Base-by-base conservation (phyloP, 805 yeast species). In the Yarrowia alimentaria region DNA sequence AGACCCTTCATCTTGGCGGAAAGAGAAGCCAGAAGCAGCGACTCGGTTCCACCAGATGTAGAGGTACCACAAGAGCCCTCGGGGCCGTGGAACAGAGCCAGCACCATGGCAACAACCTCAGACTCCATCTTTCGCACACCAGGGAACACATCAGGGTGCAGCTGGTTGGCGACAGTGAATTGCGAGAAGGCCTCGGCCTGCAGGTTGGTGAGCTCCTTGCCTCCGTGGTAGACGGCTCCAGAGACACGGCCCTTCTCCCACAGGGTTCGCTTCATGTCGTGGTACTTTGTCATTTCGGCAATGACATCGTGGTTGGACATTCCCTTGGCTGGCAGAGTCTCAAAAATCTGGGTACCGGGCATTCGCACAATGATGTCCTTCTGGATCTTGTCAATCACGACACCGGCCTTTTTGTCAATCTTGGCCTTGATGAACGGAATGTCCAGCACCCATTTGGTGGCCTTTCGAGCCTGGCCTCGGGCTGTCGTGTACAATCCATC, bases 211-310 rank as follows among this genome's bases (percentile, higher is more conserved):
- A 91, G 67, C 24, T 85, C 86, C n/a, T 74, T 70, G 11, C 97
- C 97, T 22, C 98, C 97, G 60, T 93, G 98, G 61, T 91, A 91
- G 9, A 91, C 97, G 0, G 97, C 98, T 5, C 99, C 99, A 13
- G 95, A 85, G 3, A 91, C 84, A 58, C 80, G 75, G 5, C 99
- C 99, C 32, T 74, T 72, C 62, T 81, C 76, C 96, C 97, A 91
- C 52, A 81, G 83, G 1, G 87, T 72, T 57, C 85, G 87, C 52
- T 80, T 75, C 57, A 89, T 57, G 10, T 31, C 42, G 58, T 37
- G 35, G 42, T 60, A 55, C 22, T 67, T 64, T 26, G 78, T 76
- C 53, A 93, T 67, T 53, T 81, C 79, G 0, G 59, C 59, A 21
- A 73, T 50, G 8, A 93, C 75, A 14, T 65, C 66, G 1, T 63